phyloP scores from a whole-genome alignment of 106 monocot genomes.

The Ottelia alismoides region DNA sequence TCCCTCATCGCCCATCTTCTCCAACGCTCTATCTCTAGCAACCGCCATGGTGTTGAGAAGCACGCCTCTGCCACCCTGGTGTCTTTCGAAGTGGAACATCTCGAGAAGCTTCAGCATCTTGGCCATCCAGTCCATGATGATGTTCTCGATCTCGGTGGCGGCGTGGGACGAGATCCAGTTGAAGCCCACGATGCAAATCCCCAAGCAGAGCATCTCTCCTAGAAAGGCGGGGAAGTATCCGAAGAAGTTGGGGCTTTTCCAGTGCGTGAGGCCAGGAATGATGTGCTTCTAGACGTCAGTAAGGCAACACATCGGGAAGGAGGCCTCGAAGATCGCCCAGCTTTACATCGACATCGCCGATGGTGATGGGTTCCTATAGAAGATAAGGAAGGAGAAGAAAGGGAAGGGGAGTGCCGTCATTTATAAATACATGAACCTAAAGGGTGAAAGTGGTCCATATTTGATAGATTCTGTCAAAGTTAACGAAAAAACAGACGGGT shows the following conservation, averaged over 20 bases:
- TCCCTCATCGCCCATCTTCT: slow-evolving; percentile 1
- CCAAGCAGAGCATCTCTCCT: slow-evolving; percentile 11
- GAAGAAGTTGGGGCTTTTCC: slow-evolving; percentile 26
- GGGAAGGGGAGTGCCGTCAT: too few species aligned
- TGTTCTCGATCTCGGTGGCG: slow-evolving; percentile 45
- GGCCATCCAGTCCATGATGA: too few species aligned
- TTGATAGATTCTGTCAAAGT: too few species aligned
- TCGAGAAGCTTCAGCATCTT: too few species aligned
- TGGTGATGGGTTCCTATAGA: too few species aligned
- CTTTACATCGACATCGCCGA: not conserved
- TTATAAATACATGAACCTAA: too few species aligned
- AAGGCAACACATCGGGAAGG: slow-evolving; percentile 9
- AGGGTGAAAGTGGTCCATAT: too few species aligned
- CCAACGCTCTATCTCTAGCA: slow-evolving; percentile 23
- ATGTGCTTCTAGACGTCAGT: slow-evolving; percentile 14
- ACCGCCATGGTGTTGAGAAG: slow-evolving; percentile 29
- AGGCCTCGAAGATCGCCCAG: slow-evolving; percentile 7
- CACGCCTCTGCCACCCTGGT: too few species aligned
- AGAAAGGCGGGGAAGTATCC: slow-evolving; percentile 11
- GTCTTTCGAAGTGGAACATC: too few species aligned
- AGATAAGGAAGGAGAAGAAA: too few species aligned
- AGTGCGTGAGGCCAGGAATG: slow-evolving; percentile 30
- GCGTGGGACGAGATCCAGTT: slow-evolving; percentile 54
- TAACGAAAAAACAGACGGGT: too few species aligned
- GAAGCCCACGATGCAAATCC: slow-evolving; percentile 6